phyloP scores from a whole-genome alignment of 2,329 filamentous ascomycete genomes.

The Phaeosphaeriaceae sp. region DNA sequence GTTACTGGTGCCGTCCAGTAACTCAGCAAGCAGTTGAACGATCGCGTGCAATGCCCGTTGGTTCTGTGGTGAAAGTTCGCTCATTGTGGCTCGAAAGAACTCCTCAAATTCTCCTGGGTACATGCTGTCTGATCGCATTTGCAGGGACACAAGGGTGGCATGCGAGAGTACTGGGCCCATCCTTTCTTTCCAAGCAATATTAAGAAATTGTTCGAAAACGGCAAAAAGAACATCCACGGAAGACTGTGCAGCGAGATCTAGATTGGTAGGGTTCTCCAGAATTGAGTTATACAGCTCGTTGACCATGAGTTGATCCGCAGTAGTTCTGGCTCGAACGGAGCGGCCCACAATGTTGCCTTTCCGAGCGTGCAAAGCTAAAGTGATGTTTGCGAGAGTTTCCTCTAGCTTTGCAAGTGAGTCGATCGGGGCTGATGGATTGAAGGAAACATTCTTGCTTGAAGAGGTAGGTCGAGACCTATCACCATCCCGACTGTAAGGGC shows the following conservation, averaged over 20 bases:
- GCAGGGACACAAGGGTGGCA: constrained; percentile 74
- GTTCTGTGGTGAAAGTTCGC: constrained; percentile 63
- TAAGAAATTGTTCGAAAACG: constrained; percentile 91
- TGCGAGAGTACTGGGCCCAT: constrained; percentile 84
- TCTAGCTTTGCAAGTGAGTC: constrained; percentile 71
- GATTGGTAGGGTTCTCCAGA: constrained; percentile 80
- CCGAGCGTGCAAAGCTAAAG: constrained; percentile 79
- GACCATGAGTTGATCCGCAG: constrained; percentile 77
- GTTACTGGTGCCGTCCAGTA: constrained; percentile 88
- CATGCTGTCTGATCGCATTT: constrained; percentile 66
- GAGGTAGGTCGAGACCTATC: constrained; percentile 41
- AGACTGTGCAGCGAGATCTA: constrained; percentile 76
- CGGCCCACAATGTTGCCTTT: constrained; percentile 87
- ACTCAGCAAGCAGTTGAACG: constrained; percentile 83
- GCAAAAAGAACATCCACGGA: constrained; percentile 85
- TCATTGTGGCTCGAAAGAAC: constrained; percentile 60
- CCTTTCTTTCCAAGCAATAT: constrained; percentile 84
- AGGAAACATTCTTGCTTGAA: constrained; percentile 40
- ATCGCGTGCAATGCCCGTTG: constrained; percentile 80
- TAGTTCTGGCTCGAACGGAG: constrained; percentile 71
- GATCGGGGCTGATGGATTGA: constrained; percentile 30
- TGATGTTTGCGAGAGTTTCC: constrained; percentile 83
- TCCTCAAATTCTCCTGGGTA: constrained; percentile 74
- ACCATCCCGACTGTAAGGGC: constrained; percentile 46
- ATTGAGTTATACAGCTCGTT: constrained; percentile 91